These are phyloP conservation scores for Porcisia deanei DNA, from an alignment of 208 protist species.

Conservation along the genomic window DNA sequence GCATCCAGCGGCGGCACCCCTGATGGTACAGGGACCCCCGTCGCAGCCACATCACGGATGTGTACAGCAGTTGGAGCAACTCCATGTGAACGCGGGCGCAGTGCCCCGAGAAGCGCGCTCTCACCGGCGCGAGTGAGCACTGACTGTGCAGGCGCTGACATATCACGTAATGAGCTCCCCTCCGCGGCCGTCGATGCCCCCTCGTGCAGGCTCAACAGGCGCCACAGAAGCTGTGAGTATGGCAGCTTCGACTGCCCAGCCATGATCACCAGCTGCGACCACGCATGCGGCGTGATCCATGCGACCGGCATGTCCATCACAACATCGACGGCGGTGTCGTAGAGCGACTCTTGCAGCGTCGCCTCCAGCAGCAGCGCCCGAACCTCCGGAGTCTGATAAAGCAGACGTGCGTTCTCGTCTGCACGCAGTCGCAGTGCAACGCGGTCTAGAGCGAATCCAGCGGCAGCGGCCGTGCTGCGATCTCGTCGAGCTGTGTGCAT, in stretches of 20 bases:
- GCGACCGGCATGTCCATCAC: constrained; percentile 38
- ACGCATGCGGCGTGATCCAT: constrained; percentile 62
- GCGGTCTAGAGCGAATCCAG: constrained; percentile 22
- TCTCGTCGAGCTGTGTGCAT: constrained; percentile 14
- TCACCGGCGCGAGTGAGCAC: constrained; percentile 32
- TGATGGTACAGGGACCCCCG: not conserved
- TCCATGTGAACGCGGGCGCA: constrained; percentile 2
- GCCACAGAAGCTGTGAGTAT: constrained; percentile 66
- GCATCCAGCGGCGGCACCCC: not conserved
- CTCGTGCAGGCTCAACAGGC: constrained; percentile 32
- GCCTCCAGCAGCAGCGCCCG: constrained; percentile 57
- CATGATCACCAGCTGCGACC: constrained; percentile 46
- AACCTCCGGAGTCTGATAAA: constrained; percentile 47
- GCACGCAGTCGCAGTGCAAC: constrained; percentile 14
- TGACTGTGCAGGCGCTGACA: not conserved
- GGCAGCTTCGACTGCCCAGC: constrained; percentile 62
- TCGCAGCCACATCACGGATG: not conserved
- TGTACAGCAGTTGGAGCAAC: no score
- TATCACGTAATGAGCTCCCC: not conserved
- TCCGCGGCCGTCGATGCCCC: not conserved
- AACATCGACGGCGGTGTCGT: constrained; percentile 47
- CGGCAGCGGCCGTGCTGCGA: constrained; percentile 14
- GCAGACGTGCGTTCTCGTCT: constrained; percentile 6
- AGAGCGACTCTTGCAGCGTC: constrained; percentile 42
- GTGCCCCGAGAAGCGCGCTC: constrained; percentile 23